Base-by-base conservation (phyloP, 2,329 filamentous ascomycete genomes). In the Penicillium sp. region DNA sequence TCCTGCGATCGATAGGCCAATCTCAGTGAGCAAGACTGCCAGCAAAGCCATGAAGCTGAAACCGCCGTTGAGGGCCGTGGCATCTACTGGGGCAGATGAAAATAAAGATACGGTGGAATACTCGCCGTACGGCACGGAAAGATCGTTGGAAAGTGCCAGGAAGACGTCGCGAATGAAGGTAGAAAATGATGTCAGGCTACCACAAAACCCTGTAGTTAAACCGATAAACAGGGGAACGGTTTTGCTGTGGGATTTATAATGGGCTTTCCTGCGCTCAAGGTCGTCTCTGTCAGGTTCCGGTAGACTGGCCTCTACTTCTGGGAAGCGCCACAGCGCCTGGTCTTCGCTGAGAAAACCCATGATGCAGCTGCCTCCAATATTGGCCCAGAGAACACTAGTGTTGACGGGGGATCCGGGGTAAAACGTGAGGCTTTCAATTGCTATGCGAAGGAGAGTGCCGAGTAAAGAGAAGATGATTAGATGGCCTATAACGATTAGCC, bases 281-380 rank as follows among this genome's bases (percentile, higher is more conserved):
- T 33, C 28, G 28, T 33, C 28, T 33, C 24, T 20, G 24, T 18
- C 24, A 11, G 28, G 9, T 5, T 45, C 33, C 12, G 42, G 51
- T 5, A 18, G 40, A 45, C 43, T 35, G 3, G 83, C 84, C 83
- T 83, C 87, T 73, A 89, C 86, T 57, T 84, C 74, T 6, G 28
- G 28, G 28, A 33, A 33, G 28, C 81, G 82, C 69, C 96, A 94
- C 6, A 96, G 74, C 64, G 81, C 85, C 60, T 84, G 80, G 66
- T 96, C 90, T 73, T 96, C 90, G 9, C 83, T 76, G 2, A 97
- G 79, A 66, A 96, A 94, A 2, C 93, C 92, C 83, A 97, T 89
- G 57, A 96, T 62, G 0, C 94, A 67, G 55, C 89, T 88, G 1
- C 92, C 93, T 1, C 79, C 84, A 49, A 96, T 86, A 66, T 97